Base-by-base conservation (phyloP, 306 rosid genomes). In the Nissolia schottii region DNA sequence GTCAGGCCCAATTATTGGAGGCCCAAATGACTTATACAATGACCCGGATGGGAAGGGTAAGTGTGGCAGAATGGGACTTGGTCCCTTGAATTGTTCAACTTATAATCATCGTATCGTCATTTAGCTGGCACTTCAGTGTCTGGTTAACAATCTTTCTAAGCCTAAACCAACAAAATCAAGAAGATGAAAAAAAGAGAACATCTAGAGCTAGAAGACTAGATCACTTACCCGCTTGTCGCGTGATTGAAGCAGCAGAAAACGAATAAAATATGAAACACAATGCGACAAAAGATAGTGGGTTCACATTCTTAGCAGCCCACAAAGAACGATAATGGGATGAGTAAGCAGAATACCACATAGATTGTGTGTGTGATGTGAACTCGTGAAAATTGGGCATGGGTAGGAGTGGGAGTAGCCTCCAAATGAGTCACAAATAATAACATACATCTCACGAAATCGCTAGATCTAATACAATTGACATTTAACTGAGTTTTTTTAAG, bases 241-340 rank as follows among this genome's bases (percentile, higher is more conserved):
- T 25, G 46, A 64, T 38, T 13, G 65, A 50, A 27, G 64, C 11
- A 37, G 19, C 4, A 7, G 15, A 3, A 59, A 46, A 19, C 20
- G 40, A 13, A 35, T 45, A 75, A 20, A 60, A 48, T 16, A 58
- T 56, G 72, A 34, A 81, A 68, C 81, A 70, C 25, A 73, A 67
- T 29, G 64, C 24, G 74, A 81, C 79, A 70, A 78, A 12, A 32
- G 24, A 5, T 38, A 63, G 81, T 81, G 88, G 87, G 86, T 66
- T 83, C 81, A 38, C 73, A 76, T 49, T 70, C 22, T n/a, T 35
- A 66, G 55, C 28, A 57, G 51, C 50, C 80, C 80, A 66, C 86
- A 11, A n/a, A n/a, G 3, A 32, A 5, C 7, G 9, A 57, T 40
- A 3, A 43, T 20, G 66, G 58, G 40, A 7, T 23, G 64, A 38